phyloP scores from a whole-genome alignment of 1,284 basidiomycete genomes.

The Sanguinoderma infundibulare region DNA sequence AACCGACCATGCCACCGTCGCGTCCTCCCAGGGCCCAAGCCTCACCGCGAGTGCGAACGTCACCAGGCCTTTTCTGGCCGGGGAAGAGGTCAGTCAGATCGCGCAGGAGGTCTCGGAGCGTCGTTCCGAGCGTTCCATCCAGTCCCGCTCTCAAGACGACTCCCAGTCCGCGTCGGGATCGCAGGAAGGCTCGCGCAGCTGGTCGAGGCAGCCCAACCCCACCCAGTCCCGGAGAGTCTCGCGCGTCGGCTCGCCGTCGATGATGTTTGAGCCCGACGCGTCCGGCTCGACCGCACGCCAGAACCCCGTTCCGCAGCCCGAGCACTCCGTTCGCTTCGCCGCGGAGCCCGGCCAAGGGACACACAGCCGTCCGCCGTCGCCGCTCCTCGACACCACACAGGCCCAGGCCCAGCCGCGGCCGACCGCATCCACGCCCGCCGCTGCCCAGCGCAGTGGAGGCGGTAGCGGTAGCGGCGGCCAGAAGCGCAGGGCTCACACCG shows the following conservation, averaged over 20 bases:
- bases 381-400: slow-evolving; percentile 4
- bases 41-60: slow-evolving; percentile 9
- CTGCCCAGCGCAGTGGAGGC: too few species aligned
- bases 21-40: slow-evolving; percentile 23
- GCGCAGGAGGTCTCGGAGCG: slow-evolving; percentile 63
- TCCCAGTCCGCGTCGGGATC: slow-evolving; percentile 22
- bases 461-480: slow-evolving; percentile 7
- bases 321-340: slow-evolving; percentile 14
- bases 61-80: slow-evolving; percentile 45
- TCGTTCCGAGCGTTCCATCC: slow-evolving; percentile 48
- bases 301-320: slow-evolving; percentile 6
- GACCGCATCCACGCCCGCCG: slow-evolving; percentile 39
- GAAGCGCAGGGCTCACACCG: slow-evolving; percentile 15
- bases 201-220: slow-evolving; percentile 12
- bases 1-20: slow-evolving; percentile 51
- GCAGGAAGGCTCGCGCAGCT: slow-evolving; percentile 17
- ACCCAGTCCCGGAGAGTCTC: slow-evolving; percentile 7
- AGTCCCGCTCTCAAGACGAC: slow-evolving; percentile 26
- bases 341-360: slow-evolving; percentile 1
- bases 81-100: slow-evolving; percentile 57
- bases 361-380: slow-evolving; percentile 17
- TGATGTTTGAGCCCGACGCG: slow-evolving; percentile 10
- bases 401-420: slow-evolving; percentile 10
- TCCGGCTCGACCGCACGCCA: slow-evolving; percentile 3
- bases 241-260: slow-evolving; percentile 16